These are phyloP conservation scores for Colletotrichum abscissum DNA, from an alignment of 2,329 filamentous ascomycete genomes.

Conservation along the genomic window DNA sequence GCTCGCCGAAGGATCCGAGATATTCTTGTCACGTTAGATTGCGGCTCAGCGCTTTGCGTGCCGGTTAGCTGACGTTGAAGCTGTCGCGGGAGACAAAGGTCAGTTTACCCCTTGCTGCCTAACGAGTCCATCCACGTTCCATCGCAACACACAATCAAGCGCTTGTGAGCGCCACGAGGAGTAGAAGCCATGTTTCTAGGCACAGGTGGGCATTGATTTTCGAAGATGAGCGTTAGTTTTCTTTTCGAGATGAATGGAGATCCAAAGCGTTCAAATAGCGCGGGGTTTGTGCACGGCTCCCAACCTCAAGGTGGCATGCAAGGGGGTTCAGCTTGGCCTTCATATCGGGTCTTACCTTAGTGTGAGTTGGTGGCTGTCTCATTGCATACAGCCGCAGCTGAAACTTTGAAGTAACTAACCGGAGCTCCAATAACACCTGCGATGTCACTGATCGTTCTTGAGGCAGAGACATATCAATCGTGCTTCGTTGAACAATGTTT, in stretches of 20 bases:
- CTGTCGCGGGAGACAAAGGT: slow-evolving; percentile 45
- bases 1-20: slow-evolving; percentile 64
- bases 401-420: not conserved
- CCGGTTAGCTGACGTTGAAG: not conserved
- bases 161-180: slow-evolving; percentile 46
- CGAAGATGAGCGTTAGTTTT: not conserved
- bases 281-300: not conserved
- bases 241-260: not conserved
- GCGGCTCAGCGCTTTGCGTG: slow-evolving; percentile 37
- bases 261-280: not conserved
- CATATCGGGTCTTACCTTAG: not conserved
- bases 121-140: slow-evolving; percentile 64
- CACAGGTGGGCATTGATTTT: not conserved
- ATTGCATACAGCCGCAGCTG: slow-evolving; percentile 3
- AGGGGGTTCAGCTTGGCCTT: slow-evolving; percentile 6
- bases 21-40: slow-evolving; percentile 72
- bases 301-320: not conserved
- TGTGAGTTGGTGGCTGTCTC: not conserved
- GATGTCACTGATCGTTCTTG: not conserved
- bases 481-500: too few relatives aligned
- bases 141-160: slow-evolving; percentile 63
- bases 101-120: slow-evolving; percentile 49
- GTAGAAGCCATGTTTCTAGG: not conserved
- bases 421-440: not conserved
- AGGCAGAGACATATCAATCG: too few relatives aligned